phyloP scores from a whole-genome alignment of 495 filamentous ascomycete genomes.

The Parathielavia appendiculata region DNA sequence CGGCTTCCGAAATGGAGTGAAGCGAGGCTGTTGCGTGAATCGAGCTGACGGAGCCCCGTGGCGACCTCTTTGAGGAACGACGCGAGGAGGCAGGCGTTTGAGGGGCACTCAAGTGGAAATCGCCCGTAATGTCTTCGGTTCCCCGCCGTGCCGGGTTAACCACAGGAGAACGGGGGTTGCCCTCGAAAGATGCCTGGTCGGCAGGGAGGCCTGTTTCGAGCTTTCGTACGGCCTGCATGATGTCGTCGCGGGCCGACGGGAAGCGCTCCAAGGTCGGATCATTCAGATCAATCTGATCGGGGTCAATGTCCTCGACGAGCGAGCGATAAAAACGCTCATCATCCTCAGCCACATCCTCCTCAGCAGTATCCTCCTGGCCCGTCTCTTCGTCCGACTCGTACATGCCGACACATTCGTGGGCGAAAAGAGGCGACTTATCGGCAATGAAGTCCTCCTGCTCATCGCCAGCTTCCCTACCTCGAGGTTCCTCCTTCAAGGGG shows the following conservation, averaged over 20 bases:
- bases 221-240: constrained; percentile 43
- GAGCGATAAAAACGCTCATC: neutral
- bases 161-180: constrained; percentile 33
- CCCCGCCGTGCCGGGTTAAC: constrained; percentile 23
- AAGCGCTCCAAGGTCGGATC: constrained; percentile 50
- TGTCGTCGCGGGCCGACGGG: constrained; percentile 44
- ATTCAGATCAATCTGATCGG: constrained; percentile 37
- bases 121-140: constrained; percentile 26
- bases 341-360: constrained; percentile 20
- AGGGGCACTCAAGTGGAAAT: constrained; percentile 9
- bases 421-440: constrained; percentile 40
- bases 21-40: constrained; percentile 24
- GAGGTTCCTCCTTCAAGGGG: neutral
- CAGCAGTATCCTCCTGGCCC: constrained; percentile 11
- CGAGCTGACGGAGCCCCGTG: constrained; percentile 24
- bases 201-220: constrained; percentile 42
- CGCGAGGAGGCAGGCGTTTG: constrained; percentile 12
- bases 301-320: constrained; percentile 8
- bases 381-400: constrained; percentile 20
- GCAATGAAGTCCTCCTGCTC: constrained; percentile 22
- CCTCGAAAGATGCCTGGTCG: constrained; percentile 41
- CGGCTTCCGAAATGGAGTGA: constrained; percentile 30
- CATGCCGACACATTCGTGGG: constrained; percentile 42
- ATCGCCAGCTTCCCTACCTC: constrained; percentile 4
- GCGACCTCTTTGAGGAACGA: constrained; percentile 13